These are phyloP conservation scores for Blepharisma japonicum DNA, from an alignment of 73 alveolate species.

Conservation along the genomic window DNA sequence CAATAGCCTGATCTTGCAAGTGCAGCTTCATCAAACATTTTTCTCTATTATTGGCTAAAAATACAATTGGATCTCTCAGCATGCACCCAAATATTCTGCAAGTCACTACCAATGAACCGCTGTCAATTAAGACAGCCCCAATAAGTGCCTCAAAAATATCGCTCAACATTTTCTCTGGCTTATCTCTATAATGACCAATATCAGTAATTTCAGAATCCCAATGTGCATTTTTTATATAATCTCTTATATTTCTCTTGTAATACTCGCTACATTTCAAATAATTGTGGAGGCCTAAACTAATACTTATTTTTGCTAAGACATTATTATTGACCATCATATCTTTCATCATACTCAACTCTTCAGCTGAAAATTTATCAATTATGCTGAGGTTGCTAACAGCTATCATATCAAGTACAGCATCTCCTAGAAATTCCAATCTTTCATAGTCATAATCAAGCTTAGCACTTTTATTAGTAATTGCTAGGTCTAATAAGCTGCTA, in stretches of 20 bases:
- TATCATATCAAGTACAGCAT: not conserved
- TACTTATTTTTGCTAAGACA: not conserved
- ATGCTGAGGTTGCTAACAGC: not conserved
- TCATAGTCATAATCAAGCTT: not conserved
- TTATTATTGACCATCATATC: not conserved
- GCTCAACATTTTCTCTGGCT: not conserved
- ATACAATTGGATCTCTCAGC: not conserved
- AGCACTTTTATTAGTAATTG: not conserved
- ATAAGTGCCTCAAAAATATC: not conserved
- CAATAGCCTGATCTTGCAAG: too few relatives aligned
- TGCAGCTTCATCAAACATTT: not conserved
- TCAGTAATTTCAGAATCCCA: not conserved
- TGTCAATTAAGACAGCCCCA: not conserved
- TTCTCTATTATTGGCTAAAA: not conserved
- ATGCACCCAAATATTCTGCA: conserved; percentile 3
- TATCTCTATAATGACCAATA: not conserved
- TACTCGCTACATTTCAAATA: not conserved
- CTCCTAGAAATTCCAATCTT: conserved; percentile 21
- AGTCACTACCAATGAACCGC: not conserved
- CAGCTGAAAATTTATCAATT: not conserved
- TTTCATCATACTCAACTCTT: not conserved
- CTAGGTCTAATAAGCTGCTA: not conserved
- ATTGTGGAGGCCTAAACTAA: not conserved
- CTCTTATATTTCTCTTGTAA: not conserved
- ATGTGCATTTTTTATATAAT: not conserved